Base-by-base conservation (phyloP, 176 grass and related monocot genomes). In the Cocos nucifera region DNA sequence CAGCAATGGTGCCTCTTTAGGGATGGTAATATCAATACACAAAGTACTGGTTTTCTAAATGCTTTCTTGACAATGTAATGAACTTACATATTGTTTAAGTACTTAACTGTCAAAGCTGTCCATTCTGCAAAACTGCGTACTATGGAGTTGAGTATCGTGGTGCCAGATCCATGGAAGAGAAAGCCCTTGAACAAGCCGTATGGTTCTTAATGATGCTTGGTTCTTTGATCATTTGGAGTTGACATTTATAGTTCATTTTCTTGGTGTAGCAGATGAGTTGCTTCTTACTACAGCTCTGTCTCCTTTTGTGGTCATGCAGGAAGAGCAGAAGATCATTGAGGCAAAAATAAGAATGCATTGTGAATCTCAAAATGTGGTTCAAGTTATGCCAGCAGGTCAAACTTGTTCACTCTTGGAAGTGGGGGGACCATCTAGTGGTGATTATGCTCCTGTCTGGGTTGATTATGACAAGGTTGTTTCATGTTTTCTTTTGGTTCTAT, bases 121-220 rank as follows among this genome's bases (percentile, higher is more conserved):
- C 90, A 51, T 95, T 95, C 66, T 87, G 80, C 68, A 95, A 95
- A 78, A 78, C 57, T 56, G 32, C 67, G 57, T 61, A 19, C 17
- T 95, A 82, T 3, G 83, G 76, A 50, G 87, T 87, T 56, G 74
- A 85, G 58, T 95, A 95, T 49, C 51, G 28, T 4, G 70, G 79
- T 48, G 57, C 55, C 50, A 73, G 59, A 56, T 70, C 73, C 19
- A 19, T 54, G 51, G 79, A 62, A 22, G 74, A 74, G 64, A 90
- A 75, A 49, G 64, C 78, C 44, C 58, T 59, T 54, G 65, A 82
- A 49, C 44, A 57, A 26, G 67, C 76, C 44, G 80, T 95, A 74
- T 66, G 62, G 23, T 65, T 63, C 68, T 5, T 75, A n/a, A 17
- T 30, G 53, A 8, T 65, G 25, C 17, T n/a, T 53, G 22, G 17